phyloP scores from a whole-genome alignment of 495 filamentous ascomycete species.

The Aspergillus indologenus region DNA sequence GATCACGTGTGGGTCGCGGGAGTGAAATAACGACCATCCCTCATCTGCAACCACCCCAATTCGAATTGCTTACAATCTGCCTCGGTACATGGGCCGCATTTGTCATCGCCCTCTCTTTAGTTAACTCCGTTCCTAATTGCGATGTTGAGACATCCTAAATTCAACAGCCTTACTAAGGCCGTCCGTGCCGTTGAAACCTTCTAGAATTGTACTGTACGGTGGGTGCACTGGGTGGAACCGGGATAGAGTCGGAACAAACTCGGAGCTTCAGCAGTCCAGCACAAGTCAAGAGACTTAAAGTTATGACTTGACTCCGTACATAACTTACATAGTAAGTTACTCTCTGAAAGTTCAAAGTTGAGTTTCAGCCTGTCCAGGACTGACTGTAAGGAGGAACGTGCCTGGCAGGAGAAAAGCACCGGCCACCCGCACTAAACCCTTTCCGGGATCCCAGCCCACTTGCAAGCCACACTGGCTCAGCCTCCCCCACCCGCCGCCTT shows the following conservation, averaged over 20 bases:
- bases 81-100: background rate
- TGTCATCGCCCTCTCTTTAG: constrained; percentile 1
- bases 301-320: too few relatives aligned
- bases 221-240: background rate
- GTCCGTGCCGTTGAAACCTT: background rate
- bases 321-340: too few relatives aligned
- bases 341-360: too few relatives aligned
- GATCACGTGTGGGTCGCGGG: too few relatives aligned
- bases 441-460: background rate
- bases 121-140: background rate
- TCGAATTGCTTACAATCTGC: background rate
- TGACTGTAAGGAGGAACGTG: background rate
- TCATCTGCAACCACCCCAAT: too few relatives aligned
- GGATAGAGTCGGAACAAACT: background rate
- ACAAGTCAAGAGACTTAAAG: too few relatives aligned
- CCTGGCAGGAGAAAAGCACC: background rate
- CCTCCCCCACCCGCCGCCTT: background rate
- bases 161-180: too few relatives aligned
- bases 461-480: background rate
- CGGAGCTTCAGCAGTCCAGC: background rate
- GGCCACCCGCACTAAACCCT: background rate
- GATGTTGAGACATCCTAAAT: background rate
- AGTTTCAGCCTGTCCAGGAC: too few relatives aligned
- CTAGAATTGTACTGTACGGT: background rate
- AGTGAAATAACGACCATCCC: too few relatives aligned